Conservation (phyloP, 192 early-diverging fungal genomes). For the Paraglomus occultum region DNA sequence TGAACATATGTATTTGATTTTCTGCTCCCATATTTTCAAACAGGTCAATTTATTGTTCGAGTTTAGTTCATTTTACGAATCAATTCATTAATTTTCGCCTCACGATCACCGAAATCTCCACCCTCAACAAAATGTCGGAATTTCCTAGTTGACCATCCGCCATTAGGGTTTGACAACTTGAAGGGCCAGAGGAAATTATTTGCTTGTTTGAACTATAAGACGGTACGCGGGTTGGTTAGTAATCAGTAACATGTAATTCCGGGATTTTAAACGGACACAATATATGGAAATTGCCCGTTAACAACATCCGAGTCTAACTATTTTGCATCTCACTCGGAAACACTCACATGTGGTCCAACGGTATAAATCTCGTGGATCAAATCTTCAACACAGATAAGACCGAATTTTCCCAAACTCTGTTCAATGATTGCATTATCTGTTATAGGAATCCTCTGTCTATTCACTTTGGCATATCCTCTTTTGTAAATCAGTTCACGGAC, state of each 20-base stretch:
- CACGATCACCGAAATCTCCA: constrained; percentile 97
- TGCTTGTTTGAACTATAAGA: constrained; percentile 81
- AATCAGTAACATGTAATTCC: no score
- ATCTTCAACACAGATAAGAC: constrained; percentile 98
- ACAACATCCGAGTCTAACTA: constrained; percentile 14
- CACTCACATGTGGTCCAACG: constrained; percentile 79
- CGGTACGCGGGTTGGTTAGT: not conserved
- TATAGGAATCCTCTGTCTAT: constrained; percentile 96
- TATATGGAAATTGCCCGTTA: constrained; percentile 46
- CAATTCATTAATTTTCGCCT: constrained; percentile 94
- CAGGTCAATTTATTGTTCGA: no score
- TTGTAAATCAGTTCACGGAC: constrained; percentile 99
- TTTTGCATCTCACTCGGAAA: not conserved
- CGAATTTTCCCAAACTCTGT: constrained; percentile 85
- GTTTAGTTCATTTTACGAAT: constrained; percentile 94
- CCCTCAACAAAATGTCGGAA: constrained; percentile 94
- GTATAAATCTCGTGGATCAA: constrained; percentile 98
- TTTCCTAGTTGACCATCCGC: constrained; percentile 94
- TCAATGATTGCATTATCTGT: constrained; percentile 96
- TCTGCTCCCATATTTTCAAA: no score
- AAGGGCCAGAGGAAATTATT: constrained; percentile 99
- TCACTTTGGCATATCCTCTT: constrained; percentile 98
- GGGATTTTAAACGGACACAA: constrained; percentile 25
- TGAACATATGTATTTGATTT: no score
- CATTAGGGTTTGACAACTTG: constrained; percentile 97